Percentiles rank a stretch among this genome's conserved stretches.
phyloP scores from a whole-genome alignment of 176 grass and related monocot species.

The Lolium multiflorum region DNA sequence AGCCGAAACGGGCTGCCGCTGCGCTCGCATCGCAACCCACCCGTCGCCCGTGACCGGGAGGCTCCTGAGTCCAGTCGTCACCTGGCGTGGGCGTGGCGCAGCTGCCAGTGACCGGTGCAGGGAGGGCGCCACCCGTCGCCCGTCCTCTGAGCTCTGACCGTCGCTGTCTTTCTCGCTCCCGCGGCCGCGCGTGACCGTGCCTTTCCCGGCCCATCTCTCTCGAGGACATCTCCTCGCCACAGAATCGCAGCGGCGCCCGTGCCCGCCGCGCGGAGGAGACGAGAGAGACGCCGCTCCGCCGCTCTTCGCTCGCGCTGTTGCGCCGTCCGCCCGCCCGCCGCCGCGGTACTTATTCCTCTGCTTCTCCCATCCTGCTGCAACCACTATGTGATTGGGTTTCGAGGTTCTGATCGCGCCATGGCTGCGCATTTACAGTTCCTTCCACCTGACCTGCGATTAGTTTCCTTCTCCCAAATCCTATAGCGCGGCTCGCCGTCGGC shows the following conservation, averaged over 20 bases:
- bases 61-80: background rate
- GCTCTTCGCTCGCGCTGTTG: too few species aligned
- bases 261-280: slow-evolving; percentile 14
- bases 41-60: background rate
- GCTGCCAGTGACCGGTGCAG: slow-evolving; percentile 15
- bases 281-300: too few species aligned
- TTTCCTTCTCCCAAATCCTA: background rate
- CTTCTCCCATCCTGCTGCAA: background rate
- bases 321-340: background rate
- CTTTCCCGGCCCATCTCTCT: slow-evolving; percentile 1
- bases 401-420: background rate
- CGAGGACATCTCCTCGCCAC: background rate
- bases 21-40: background rate
- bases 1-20: slow-evolving; percentile 36
- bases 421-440: background rate
- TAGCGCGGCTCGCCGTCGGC: background rate
- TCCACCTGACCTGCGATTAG: background rate
- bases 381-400: too few species aligned
- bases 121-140: slow-evolving; percentile 43
- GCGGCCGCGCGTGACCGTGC: background rate
- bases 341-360: slow-evolving; percentile 24
- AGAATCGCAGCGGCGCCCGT: slow-evolving; percentile 13
- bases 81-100: background rate
- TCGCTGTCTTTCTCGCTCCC: slow-evolving; percentile 11
- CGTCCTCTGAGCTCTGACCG: slow-evolving; percentile 34